Evolutionary conservation across 2,329 filamentous ascomycete genomes (phyloP).

Genomic region (Penicillium sp.): DNA sequence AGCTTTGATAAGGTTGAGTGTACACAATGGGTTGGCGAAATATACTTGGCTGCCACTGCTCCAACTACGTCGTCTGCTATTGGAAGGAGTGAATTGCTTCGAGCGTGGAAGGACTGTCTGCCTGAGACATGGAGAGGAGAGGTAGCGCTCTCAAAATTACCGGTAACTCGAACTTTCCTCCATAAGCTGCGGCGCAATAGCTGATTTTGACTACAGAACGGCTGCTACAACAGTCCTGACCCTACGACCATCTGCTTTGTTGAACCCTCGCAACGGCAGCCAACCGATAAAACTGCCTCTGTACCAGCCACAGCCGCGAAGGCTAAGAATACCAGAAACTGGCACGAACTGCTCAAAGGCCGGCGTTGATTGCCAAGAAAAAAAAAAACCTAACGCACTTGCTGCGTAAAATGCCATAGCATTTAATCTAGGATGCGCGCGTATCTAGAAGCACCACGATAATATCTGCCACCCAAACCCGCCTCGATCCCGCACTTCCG

Average conservation of each 20-base stretch:
- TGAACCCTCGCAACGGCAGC: slow-evolving; percentile 32
- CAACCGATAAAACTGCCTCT: slow-evolving; percentile 27
- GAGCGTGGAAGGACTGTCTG: slow-evolving; percentile 44
- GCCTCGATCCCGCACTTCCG: slow-evolving; percentile 6
- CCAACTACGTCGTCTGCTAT: slow-evolving; percentile 33
- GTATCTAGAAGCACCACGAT: slow-evolving; percentile 21
- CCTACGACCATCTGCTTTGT: slow-evolving; percentile 41
- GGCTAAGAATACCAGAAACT: slow-evolving; percentile 42
- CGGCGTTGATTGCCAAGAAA: slow-evolving; percentile 26
- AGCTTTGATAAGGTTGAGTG: slow-evolving; percentile 39
- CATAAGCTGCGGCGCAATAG: not conserved
- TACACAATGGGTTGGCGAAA: slow-evolving; percentile 42
- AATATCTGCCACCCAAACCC: slow-evolving; percentile 19
- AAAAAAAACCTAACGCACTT: slow-evolving; percentile 1
- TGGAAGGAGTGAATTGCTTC: slow-evolving; percentile 36
- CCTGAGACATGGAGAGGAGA: slow-evolving; percentile 46
- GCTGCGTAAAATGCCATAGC: slow-evolving; percentile 7
- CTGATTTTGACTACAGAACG: slow-evolving; percentile 25
- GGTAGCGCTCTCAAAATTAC: slow-evolving; percentile 35
- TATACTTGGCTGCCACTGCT: slow-evolving; percentile 41
- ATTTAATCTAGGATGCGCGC: slow-evolving; percentile 18
- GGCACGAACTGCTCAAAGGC: slow-evolving; percentile 46
- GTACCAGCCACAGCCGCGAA: slow-evolving; percentile 24
- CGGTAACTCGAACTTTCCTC: slow-evolving; percentile 20
- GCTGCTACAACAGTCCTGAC: slow-evolving; percentile 36